phyloP scores from a whole-genome alignment of 2,329 filamentous ascomycete genomes.

The Exserohilum rostratum region DNA sequence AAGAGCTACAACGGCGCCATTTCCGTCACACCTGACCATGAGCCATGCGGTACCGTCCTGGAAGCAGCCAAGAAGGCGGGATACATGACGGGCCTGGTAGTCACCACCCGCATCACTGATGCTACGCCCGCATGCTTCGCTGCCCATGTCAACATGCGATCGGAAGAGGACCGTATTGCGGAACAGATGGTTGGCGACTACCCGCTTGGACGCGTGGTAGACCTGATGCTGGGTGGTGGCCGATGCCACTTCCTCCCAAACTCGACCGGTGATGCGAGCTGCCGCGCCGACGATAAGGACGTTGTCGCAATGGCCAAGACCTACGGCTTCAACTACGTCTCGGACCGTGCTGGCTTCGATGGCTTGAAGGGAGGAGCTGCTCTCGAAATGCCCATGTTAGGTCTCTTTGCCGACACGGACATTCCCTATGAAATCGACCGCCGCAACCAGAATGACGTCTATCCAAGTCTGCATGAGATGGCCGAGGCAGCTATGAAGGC shows the following conservation, averaged over 20 bases:
- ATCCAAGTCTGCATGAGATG: constrained; percentile 93
- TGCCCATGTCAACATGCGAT: constrained; percentile 78
- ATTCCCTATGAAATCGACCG: constrained; percentile 95
- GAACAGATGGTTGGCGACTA: constrained; percentile 90
- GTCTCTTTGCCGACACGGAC: constrained; percentile 80
- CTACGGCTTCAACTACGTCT: constrained; percentile 80
- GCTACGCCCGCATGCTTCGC: constrained; percentile 96
- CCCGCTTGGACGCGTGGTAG: constrained; percentile 83
- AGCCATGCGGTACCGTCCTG: constrained; percentile 87
- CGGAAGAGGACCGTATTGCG: constrained; percentile 88
- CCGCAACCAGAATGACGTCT: constrained; percentile 74
- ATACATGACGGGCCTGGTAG: constrained; percentile 90
- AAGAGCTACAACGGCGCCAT: constrained; percentile 99
- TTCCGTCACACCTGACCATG: constrained; percentile 80
- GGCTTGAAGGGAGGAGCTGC: constrained; percentile 68
- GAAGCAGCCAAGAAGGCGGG: constrained; percentile 93
- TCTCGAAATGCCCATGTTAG: constrained; percentile 79
- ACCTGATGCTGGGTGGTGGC: constrained; percentile 91
- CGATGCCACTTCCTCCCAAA: constrained; percentile 93
- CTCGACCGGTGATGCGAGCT: constrained; percentile 73
- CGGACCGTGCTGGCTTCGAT: constrained; percentile 77
- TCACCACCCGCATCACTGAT: constrained; percentile 93
- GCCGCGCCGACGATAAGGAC: constrained; percentile 78
- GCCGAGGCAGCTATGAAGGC: constrained; percentile 78
- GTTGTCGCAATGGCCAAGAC: constrained; percentile 74